A percentile compares a stretch with the other conserved stretches of the same genome.
These are phyloP conservation scores for Citrus hindsii DNA, from an alignment of 345 rosid species.

Conservation along the genomic window DNA sequence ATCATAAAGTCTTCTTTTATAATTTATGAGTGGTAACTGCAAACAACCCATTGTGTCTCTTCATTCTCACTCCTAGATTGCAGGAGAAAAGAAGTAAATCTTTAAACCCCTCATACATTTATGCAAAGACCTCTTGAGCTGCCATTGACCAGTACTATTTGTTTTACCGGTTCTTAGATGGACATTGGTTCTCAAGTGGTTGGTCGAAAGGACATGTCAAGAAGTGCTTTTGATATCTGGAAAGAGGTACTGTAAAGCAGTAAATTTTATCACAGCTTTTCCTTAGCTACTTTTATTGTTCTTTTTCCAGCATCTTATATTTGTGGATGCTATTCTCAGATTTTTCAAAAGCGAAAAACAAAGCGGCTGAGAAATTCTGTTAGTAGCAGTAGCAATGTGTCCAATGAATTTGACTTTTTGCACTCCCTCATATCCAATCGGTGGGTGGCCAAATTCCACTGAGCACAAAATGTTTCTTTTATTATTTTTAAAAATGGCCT, in stretches of 20 bases:
- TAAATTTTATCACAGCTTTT: conserved; percentile 2
- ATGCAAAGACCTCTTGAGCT: not conserved
- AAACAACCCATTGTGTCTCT: not conserved
- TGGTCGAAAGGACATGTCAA: conserved; percentile 88
- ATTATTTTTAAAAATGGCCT: conserved; percentile 3
- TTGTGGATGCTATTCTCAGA: conserved; percentile 37
- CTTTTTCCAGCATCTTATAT: conserved; percentile 17
- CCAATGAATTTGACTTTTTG: conserved; percentile 56
- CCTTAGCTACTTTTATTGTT: conserved; percentile 5
- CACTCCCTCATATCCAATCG: conserved; percentile 67
- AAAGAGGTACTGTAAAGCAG: conserved; percentile 61
- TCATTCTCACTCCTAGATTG: not conserved
- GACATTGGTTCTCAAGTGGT: conserved; percentile 86
- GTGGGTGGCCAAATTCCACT: conserved; percentile 31
- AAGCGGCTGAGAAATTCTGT: conserved; percentile 46
- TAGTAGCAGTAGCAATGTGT: conserved; percentile 24
- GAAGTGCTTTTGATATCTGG: conserved; percentile 87
- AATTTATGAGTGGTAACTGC: not conserved
- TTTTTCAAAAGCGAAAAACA: conserved; percentile 74
- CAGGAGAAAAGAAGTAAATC: not conserved
- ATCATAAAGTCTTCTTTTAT: not conserved
- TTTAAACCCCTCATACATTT: not conserved
- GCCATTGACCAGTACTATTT: conserved; percentile 9
- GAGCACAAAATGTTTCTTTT: not conserved
- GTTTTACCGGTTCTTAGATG: conserved; percentile 45